Evolutionary conservation across 495 filamentous ascomycete species (phyloP).

Genomic region (Neurospora sublineolata): DNA sequence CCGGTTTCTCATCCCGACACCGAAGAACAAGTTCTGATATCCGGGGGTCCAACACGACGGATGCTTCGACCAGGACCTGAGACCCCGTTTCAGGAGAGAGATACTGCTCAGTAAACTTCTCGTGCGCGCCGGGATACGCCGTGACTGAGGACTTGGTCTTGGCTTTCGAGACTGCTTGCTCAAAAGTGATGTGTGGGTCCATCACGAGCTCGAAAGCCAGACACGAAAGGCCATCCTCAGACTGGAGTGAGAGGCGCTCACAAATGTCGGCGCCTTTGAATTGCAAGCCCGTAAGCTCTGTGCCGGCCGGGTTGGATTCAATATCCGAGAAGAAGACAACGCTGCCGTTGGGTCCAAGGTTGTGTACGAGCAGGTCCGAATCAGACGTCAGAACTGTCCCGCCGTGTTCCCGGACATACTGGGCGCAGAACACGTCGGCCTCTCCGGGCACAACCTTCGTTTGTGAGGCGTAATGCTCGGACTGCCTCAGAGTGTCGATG

Average conservation of each 20-base stretch:
- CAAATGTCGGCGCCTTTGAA: slow-evolving; percentile 28
- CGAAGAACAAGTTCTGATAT: slow-evolving; percentile 38
- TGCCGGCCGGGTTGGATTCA: slow-evolving; percentile 7
- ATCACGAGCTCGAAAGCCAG: slow-evolving; percentile 31
- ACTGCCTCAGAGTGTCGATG: slow-evolving; percentile 45
- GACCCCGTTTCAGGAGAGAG: slow-evolving; percentile 7
- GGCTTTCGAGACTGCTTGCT: slow-evolving; percentile 17
- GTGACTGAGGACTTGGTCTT: slow-evolving; percentile 12
- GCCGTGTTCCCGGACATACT: slow-evolving; percentile 36
- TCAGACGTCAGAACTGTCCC: slow-evolving; percentile 54
- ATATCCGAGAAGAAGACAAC: slow-evolving; percentile 50
- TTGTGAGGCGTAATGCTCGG: slow-evolving; percentile 33
- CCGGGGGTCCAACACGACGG: slow-evolving; percentile 31
- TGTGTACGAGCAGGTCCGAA: slow-evolving; percentile 62
- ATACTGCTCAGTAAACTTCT: slow-evolving; percentile 36
- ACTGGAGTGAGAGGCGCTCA: slow-evolving; percentile 21
- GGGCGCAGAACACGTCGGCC: slow-evolving; percentile 58
- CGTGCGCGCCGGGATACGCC: slow-evolving; percentile 17
- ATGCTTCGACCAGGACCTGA: not conserved
- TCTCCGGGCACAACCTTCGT: slow-evolving; percentile 55
- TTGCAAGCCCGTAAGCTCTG: slow-evolving; percentile 24
- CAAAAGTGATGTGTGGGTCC: slow-evolving; percentile 21
- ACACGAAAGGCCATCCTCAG: slow-evolving; percentile 12
- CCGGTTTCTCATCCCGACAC: slow-evolving; percentile 15
- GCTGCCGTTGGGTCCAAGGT: slow-evolving; percentile 44